These are phyloP conservation scores for Phytophthora fragariae DNA, from an alignment of 352 stramenopile species.

Conservation along the genomic window DNA sequence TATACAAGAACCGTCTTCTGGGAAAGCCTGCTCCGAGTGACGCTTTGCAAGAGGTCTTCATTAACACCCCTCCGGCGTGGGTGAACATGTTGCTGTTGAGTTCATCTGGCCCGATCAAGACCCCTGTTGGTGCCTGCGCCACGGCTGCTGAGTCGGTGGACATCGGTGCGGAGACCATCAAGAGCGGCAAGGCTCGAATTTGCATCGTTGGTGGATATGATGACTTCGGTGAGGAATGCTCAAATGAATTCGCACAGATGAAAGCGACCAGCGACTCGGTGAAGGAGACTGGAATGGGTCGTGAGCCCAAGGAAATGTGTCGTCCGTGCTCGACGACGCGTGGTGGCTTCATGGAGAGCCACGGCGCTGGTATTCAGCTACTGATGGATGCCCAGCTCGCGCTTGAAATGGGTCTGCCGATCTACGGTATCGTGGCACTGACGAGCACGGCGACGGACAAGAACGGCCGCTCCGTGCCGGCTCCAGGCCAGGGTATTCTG, in stretches of 20 bases:
- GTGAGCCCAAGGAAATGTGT: conserved; percentile 85
- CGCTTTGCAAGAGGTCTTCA: conserved; percentile 87
- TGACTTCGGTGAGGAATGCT: conserved; percentile 73
- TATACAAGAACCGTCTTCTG: conserved; percentile 76
- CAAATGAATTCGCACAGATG: conserved; percentile 74
- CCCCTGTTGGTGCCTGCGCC: conserved; percentile 84
- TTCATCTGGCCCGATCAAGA: conserved; percentile 91
- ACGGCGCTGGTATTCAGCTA: conserved; percentile 88
- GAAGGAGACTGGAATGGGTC: conserved; percentile 82
- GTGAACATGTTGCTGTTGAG: conserved; percentile 92
- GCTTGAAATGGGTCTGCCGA: conserved; percentile 88
- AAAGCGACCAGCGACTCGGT: conserved; percentile 88
- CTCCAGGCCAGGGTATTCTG: conserved; percentile 86
- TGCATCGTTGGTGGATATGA: conserved; percentile 89
- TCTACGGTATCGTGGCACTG: conserved; percentile 86
- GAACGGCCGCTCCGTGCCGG: conserved; percentile 84
- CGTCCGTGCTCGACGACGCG: conserved; percentile 81
- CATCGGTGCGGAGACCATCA: conserved; percentile 90
- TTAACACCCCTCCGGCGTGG: conserved; percentile 90
- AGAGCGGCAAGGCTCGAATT: conserved; percentile 83
- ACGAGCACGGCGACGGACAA: conserved; percentile 91
- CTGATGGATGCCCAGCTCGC: conserved; percentile 89
- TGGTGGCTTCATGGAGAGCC: conserved; percentile 91
- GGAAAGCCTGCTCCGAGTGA: conserved; percentile 84
- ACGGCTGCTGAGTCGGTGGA: conserved; percentile 90